Conservation (phyloP, 1,284 basidiomycete genomes). For the Sanghuangporus weigelae region DNA sequence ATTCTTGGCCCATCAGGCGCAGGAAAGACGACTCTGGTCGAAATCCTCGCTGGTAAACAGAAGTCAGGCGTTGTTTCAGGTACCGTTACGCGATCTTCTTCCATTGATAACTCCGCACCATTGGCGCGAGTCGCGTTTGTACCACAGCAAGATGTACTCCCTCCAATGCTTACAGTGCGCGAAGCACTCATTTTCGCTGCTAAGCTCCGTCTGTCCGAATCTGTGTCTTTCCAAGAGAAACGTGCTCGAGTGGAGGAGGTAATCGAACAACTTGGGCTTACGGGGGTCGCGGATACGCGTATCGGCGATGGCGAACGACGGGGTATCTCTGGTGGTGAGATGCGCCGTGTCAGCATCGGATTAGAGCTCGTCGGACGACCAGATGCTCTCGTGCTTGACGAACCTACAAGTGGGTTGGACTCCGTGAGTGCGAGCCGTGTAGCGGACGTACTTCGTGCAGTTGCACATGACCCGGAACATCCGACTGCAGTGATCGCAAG, state of each 20-base stretch:
- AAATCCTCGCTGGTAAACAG: constrained; percentile 72
- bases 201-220: constrained; percentile 77
- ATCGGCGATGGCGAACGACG: constrained; percentile 78
- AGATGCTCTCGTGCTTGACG: constrained; percentile 79
- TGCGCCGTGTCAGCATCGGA: constrained; percentile 80
- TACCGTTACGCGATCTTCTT: constrained; percentile 48
- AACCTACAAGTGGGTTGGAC: constrained; percentile 80
- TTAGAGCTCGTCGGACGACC: constrained; percentile 77
- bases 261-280: constrained; percentile 72
- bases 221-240: constrained; percentile 63
- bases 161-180: constrained; percentile 72
- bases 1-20: constrained; percentile 87
- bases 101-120: constrained; percentile 24
- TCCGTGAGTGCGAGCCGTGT: constrained; percentile 83
- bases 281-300: constrained; percentile 61
- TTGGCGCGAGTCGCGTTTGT: constrained; percentile 71
- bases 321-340: constrained; percentile 85
- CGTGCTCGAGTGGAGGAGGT: constrained; percentile 62
- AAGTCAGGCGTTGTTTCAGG: constrained; percentile 73
- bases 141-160: constrained; percentile 81
- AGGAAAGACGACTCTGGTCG: constrained; percentile 82
- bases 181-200: constrained; percentile 85
- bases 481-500: constrained; percentile 81
- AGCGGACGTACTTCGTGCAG: constrained; percentile 65
- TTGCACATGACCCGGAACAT: constrained; percentile 63